phyloP scores from a whole-genome alignment of 75 land plant genomes.

The Picea sitchensis region DNA sequence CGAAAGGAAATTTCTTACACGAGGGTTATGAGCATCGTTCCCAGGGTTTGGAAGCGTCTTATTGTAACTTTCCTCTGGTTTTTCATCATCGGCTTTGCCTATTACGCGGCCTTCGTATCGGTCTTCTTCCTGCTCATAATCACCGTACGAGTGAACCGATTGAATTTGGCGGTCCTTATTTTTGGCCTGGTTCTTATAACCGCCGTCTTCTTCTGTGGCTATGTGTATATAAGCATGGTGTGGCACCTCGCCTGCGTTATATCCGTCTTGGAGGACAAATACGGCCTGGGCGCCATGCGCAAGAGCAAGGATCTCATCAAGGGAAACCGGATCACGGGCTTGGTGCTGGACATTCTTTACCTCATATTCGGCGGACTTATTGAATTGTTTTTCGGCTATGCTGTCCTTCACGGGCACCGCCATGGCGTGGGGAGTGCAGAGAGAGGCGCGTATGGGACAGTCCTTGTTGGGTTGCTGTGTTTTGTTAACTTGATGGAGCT shows the following conservation, averaged over 20 bases:
- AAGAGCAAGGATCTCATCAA: conserved; percentile 55
- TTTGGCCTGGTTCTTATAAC: neutral
- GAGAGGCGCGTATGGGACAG: conserved; percentile 22
- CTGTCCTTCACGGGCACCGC: neutral
- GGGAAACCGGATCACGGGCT: conserved; percentile 45
- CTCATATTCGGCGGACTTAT: neutral
- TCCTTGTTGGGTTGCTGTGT: conserved; percentile 16
- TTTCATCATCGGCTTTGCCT: conserved; percentile 30
- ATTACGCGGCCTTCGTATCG: conserved; percentile 10
- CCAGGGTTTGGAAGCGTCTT: conserved; percentile 63
- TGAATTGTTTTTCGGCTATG: neutral
- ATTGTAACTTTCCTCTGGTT: conserved; percentile 38
- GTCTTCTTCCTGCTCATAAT: conserved; percentile 16
- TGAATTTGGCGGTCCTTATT: no score
- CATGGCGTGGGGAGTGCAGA: neutral
- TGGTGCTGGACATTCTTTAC: conserved; percentile 25
- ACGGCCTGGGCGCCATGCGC: conserved; percentile 61
- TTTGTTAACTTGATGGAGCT: conserved; percentile 38
- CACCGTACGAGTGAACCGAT: neutral
- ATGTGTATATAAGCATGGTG: conserved; percentile 55
- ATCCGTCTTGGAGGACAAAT: conserved; percentile 79
- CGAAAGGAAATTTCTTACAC: conserved; percentile 26
- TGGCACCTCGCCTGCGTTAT: conserved; percentile 96
- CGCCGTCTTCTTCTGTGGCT: conserved; percentile 24
- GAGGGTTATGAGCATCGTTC: conserved; percentile 58